Evolutionary conservation across 2,329 filamentous ascomycete genomes (phyloP).

Genomic region (Aplosporella prunicola): DNA sequence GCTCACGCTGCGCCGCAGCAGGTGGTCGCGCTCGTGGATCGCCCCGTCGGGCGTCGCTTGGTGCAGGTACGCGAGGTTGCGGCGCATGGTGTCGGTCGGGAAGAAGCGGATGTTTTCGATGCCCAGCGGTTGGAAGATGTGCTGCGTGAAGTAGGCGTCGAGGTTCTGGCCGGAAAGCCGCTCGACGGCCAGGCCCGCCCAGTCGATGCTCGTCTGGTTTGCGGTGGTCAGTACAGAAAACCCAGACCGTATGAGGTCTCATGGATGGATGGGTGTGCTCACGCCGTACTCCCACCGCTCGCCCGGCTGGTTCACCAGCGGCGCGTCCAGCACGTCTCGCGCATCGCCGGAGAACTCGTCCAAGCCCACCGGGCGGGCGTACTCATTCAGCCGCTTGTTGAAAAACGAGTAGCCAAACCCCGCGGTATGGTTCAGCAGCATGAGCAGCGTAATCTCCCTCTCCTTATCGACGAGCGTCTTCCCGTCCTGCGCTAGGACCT

Average conservation of each 20-base stretch:
- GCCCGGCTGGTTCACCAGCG: constrained; percentile 55
- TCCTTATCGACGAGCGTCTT: constrained; percentile 29
- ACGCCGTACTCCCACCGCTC: constrained; percentile 49
- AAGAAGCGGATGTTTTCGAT: constrained; percentile 48
- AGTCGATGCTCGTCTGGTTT: constrained; percentile 42
- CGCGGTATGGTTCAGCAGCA: constrained; percentile 43
- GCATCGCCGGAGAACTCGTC: constrained; percentile 50
- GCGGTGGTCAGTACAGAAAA: neutral
- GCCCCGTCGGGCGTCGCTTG: constrained; percentile 36
- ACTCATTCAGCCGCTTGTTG: constrained; percentile 33
- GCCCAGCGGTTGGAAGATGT: constrained; percentile 40
- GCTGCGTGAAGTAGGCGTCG: constrained; percentile 37
- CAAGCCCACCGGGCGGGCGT: constrained; percentile 39
- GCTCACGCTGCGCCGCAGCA: constrained; percentile 39
- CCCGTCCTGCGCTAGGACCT: constrained; percentile 29
- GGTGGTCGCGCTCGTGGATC: constrained; percentile 38
- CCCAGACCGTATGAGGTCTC: neutral
- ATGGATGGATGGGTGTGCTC: constrained; percentile 10
- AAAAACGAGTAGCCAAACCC: constrained; percentile 42
- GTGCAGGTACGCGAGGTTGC: constrained; percentile 49
- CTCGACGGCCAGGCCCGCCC: constrained; percentile 41
- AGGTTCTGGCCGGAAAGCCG: constrained; percentile 34
- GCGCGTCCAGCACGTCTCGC: constrained; percentile 40
- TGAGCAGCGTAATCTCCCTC: constrained; percentile 40
- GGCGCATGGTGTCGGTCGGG: constrained; percentile 45